Percentiles rank a stretch among this genome's conserved stretches.
Conservation (phyloP, 192 early-diverging fungal species). For the Coemansia sp. region DNA sequence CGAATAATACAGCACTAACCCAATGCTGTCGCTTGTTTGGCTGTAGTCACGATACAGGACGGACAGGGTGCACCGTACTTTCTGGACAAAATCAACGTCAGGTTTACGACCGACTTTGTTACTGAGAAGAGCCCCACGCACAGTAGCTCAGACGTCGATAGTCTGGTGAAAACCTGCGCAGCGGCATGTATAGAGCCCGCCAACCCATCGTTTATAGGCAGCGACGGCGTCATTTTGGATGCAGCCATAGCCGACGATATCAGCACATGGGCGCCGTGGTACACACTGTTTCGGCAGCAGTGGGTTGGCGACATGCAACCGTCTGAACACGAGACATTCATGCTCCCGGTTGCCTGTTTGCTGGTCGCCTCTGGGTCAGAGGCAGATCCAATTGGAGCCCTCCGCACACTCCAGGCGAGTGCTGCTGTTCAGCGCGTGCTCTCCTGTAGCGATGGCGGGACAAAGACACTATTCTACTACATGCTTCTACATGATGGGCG, state of each 20-base stretch:
- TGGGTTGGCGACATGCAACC: constrained; percentile 58
- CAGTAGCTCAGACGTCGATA: constrained; percentile 25
- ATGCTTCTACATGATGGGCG: constrained; percentile 82
- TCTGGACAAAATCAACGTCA: constrained; percentile 46
- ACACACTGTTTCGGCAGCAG: constrained; percentile 66
- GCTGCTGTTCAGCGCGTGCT: constrained; percentile 57
- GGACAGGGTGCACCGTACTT: constrained; percentile 52
- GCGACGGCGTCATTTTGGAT: constrained; percentile 11
- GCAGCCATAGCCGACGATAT: constrained; percentile 20
- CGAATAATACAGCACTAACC: not conserved
- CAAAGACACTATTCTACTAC: constrained; percentile 75
- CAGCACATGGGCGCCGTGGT: constrained; percentile 73
- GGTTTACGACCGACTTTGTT: constrained; percentile 37
- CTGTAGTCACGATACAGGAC: constrained; percentile 53
- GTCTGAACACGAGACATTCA: constrained; percentile 91
- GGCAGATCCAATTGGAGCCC: constrained; percentile 70
- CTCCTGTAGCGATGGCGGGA: constrained; percentile 74
- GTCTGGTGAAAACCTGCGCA: constrained; percentile 9
- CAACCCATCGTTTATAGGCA: constrained; percentile 18
- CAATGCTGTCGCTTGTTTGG: not conserved
- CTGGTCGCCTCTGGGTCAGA: constrained; percentile 66
- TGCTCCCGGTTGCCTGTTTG: constrained; percentile 88
- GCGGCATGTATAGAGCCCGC: not conserved
- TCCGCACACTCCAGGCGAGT: constrained; percentile 59
- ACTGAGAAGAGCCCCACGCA: constrained; percentile 16